Evolutionary conservation across 2,329 filamentous ascomycete species (phyloP), one percentile per base, ranked within the genome.

Genomic region (Ceratocystis colombiana): DNA sequence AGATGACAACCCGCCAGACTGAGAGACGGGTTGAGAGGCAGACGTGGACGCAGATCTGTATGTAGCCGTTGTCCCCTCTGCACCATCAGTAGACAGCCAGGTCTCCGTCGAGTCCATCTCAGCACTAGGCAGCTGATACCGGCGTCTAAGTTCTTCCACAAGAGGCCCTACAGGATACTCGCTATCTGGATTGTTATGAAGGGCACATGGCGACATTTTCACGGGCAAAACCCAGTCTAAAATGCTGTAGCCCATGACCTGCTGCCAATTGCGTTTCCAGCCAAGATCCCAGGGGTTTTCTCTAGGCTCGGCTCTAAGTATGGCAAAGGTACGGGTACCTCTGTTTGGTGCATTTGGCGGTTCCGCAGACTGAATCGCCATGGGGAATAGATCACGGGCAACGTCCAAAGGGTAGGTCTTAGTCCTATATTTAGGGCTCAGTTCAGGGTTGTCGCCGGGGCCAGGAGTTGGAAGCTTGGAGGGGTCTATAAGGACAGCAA

Each of bases 251-350:
- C 93, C 93, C 86, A 99, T 90, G 28, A 96, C 84, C 15, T 87
- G 82, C 69, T 84, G 83, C 76, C 91, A 87, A 72, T 97, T 97
- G 33, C 79, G 76, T 69, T 82, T 79, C 7, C 77, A 76, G 1
- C 88, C 89, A 0, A 94, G 77, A 71, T 96, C 84, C 86, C 90
- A 99, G 0, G 90, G 90, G 70, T 96, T 96, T 70, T 94, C 87
- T 8, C 89, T 87, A 0, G 84, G 81, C 2, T 84, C 78, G 0
- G 88, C 89, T 68, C 84, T 81, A 1, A 96, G 78, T 50, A 97
- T 87, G 12, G 89, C 90, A 73, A 96, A 97, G 10, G 83, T 88
- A 33, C 86, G 82, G 4, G 77, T 50, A 12, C n/a, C 48, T 25
- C 48, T 20, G 20, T 10, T 10, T 50, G 48, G 79, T 30, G 84